Conservation (phyloP, 2,329 filamentous ascomycete genomes). For the Dryadomyces quercivorus region DNA sequence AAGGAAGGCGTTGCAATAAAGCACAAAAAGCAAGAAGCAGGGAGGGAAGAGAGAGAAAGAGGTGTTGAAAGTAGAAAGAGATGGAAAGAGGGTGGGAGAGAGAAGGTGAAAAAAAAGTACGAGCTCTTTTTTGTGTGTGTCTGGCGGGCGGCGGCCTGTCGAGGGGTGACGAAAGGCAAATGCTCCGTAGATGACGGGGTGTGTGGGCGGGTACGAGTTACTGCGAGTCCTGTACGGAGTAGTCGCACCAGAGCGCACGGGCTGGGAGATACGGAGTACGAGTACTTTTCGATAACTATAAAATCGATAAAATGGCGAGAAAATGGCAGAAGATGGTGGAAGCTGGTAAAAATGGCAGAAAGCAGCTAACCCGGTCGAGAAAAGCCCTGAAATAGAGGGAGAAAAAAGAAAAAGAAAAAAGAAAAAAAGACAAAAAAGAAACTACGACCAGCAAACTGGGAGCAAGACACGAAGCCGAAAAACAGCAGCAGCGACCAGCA, state of each 20-base stretch:
- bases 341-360: too few species aligned
- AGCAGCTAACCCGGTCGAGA: too few species aligned
- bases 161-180: conserved; percentile 1
- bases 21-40: conserved; percentile 4
- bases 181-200: too few species aligned
- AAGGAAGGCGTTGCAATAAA: conserved; percentile 1
- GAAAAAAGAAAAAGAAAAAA: conserved; percentile 1
- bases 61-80: not conserved
- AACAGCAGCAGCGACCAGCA: not conserved
- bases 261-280: too few species aligned
- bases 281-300: too few species aligned
- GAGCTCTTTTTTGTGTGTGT: conserved; percentile 2
- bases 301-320: too few species aligned
- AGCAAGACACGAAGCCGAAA: not conserved
- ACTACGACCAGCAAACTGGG: not conserved
- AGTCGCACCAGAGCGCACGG: too few species aligned
- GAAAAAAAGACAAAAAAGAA: not conserved
- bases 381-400: too few species aligned
- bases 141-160: not conserved
- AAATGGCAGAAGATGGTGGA: too few species aligned
- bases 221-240: too few species aligned
- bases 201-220: too few species aligned
- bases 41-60: not conserved
- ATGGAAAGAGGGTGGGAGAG: not conserved
- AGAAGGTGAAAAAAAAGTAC: conserved; percentile 2